These are phyloP conservation scores for Boletus sp. DNA, from an alignment of 1,284 basidiomycete genomes.

Conservation along the genomic window DNA sequence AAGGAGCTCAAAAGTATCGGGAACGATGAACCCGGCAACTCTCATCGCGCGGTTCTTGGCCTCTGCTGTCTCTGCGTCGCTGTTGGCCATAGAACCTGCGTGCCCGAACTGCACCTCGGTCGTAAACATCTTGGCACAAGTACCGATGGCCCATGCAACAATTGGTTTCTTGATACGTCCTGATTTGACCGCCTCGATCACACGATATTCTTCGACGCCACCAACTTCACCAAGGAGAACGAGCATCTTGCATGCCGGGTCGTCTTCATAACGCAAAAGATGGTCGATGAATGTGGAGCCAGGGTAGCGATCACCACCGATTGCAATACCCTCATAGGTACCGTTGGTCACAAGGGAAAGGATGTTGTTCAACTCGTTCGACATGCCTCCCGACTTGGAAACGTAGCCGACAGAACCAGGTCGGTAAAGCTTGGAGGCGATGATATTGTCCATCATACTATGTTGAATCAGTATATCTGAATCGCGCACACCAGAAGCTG, in stretches of 20 bases:
- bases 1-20: conserved; percentile 96
- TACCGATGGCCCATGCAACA: conserved; percentile 99
- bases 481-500: conserved; percentile 1
- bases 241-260: conserved; percentile 98
- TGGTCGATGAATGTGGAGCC: conserved; percentile 99
- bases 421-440: conserved; percentile 97
- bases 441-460: conserved; percentile 99
- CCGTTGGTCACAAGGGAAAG: conserved; percentile 96
- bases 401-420: conserved; percentile 97
- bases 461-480: conserved; percentile 6
- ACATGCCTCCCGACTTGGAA: conserved; percentile 99
- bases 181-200: conserved; percentile 95
- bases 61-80: conserved; percentile 94
- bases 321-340: conserved; percentile 99
- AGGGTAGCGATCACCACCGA: conserved; percentile 98
- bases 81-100: conserved; percentile 98
- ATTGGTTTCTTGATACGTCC: conserved; percentile 97
- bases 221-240: conserved; percentile 98
- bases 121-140: conserved; percentile 99
- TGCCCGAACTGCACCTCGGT: conserved; percentile 99
- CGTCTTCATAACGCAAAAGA: conserved; percentile 93
- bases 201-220: conserved; percentile 98
- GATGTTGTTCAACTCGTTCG: conserved; percentile 99
- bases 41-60: conserved; percentile 97
- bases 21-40: conserved; percentile 93